Base-by-base conservation (phyloP, 306 rosid species). In the Astragalus membranaceus region DNA sequence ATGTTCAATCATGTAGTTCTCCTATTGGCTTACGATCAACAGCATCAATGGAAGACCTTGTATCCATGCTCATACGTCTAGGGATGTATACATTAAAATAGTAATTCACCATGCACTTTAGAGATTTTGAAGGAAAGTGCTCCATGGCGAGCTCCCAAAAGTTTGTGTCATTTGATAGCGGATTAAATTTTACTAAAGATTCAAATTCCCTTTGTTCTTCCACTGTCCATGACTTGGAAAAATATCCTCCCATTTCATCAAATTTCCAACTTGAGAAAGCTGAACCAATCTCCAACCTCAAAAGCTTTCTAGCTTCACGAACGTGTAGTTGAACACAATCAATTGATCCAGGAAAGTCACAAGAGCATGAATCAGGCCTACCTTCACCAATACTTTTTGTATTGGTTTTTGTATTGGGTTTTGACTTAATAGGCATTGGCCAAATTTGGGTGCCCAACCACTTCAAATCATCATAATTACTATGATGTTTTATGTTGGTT, bases 181-280 rank as follows among this genome's bases (percentile, higher is more conserved):
- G 41, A 46, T 67, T 54, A 30, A 0, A 37, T 66, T 48, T 79
- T 11, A 68, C 26, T 3, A 80, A 52, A 61, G 67, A 74, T 44
- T 80, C 77, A 58, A 77, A 82, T 51, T 37, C 15, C 2, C 8
- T 52, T 0, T 77, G 17, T n/a, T 67, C 81, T 70, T 64, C 13
- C 63, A 4, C 14, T 4, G 78, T 79, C 83, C 83, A 77, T n/a
- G 78, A 67, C 73, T 71, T 44, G 3, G 83, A 80, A 47, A 54
- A 59, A 41, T 13, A 50, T 72, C 70, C 85, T 64, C 78, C 80
- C 80, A 78, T 83, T 43, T 78, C 83, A 64, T 78, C 74, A 75
- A 85, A 78, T 69, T 72, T 78, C 85, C 84, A 67, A 15, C 56
- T 75, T 53, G 32, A 35, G 29, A 78, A 83, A 37, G 80, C 51